Evolutionary conservation across 306 rosid species (phyloP).

Genomic region (Alnus glutinosa): DNA sequence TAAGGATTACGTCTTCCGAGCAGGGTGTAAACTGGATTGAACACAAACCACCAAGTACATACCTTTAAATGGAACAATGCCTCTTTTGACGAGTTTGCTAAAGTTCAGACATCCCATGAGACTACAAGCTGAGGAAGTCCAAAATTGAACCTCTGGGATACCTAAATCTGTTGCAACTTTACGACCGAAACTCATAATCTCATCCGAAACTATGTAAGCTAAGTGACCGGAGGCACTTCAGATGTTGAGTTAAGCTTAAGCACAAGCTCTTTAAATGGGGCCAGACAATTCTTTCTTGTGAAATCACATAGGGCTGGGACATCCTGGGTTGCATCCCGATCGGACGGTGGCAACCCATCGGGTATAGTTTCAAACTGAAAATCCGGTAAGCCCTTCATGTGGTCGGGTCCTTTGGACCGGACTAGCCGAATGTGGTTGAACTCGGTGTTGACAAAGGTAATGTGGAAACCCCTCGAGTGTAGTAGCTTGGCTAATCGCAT

Average conservation of each 20-base stretch:
- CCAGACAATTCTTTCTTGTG: conserved; percentile 19
- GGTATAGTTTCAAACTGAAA: conserved; percentile 35
- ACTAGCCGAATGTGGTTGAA: conserved; percentile 17
- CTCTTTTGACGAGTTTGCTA: conserved; percentile 24
- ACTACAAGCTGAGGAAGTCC: conserved; percentile 42
- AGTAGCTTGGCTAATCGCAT: conserved; percentile 26
- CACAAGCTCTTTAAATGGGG: conserved; percentile 31
- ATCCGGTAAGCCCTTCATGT: background rate
- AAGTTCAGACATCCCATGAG: conserved; percentile 25
- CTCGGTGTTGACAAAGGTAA: conserved; percentile 30
- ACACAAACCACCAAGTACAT: no score
- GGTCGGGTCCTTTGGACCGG: conserved; percentile 19
- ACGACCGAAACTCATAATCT: conserved; percentile 20
- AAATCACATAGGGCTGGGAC: conserved; percentile 15
- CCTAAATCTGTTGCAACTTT: conserved; percentile 24
- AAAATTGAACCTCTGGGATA: conserved; percentile 25
- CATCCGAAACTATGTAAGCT: conserved; percentile 31
- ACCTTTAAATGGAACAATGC: conserved; percentile 38
- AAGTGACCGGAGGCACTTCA: conserved; percentile 25
- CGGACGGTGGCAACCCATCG: conserved; percentile 29
- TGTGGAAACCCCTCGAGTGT: conserved; percentile 21
- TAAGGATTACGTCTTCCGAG: no score
- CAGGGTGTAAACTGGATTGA: no score
- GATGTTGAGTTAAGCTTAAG: conserved; percentile 9
- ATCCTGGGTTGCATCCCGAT: conserved; percentile 28